phyloP scores from a whole-genome alignment of 2,329 filamentous ascomycete genomes.

The Diaporthe ampelina region DNA sequence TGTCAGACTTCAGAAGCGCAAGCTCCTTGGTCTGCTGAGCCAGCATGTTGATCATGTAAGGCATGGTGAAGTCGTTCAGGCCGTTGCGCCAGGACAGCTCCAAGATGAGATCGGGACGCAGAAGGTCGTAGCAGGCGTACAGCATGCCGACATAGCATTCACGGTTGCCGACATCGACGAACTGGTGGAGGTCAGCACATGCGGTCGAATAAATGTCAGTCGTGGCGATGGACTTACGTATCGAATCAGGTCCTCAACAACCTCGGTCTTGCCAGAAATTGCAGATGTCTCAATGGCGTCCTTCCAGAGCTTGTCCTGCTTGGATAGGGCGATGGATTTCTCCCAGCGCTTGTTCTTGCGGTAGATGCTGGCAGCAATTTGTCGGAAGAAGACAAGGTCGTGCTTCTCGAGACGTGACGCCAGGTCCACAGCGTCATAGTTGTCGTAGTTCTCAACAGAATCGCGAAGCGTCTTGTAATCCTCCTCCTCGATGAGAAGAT shows the following conservation, averaged over 20 bases:
- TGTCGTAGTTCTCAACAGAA: constrained; percentile 98
- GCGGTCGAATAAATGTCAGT: constrained; percentile 23
- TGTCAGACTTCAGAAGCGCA: constrained; percentile 89
- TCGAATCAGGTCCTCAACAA: constrained; percentile 94
- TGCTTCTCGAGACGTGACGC: constrained; percentile 96
- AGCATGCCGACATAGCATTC: constrained; percentile 99
- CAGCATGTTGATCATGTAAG: constrained; percentile 99
- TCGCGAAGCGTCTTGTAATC: constrained; percentile 99
- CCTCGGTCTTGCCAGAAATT: constrained; percentile 88
- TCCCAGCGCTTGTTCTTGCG: constrained; percentile 99
- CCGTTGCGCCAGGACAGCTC: constrained; percentile 98
- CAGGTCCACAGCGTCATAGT: constrained; percentile 95
- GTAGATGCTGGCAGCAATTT: constrained; percentile 98
- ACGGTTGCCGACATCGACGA: constrained; percentile 98
- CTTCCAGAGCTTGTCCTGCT: constrained; percentile 99
- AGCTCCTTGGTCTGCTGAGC: constrained; percentile 91
- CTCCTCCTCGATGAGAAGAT: constrained; percentile 97
- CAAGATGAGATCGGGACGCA: constrained; percentile 91
- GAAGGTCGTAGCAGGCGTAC: constrained; percentile 97
- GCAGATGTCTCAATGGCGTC: constrained; percentile 98
- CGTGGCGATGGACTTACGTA: constrained; percentile 80
- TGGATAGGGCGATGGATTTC: constrained; percentile 96
- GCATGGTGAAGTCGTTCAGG: constrained; percentile 97
- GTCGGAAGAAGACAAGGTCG: constrained; percentile 98
- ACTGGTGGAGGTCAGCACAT: constrained; percentile 69